These are phyloP conservation scores for Coemansia sp. DNA, from an alignment of 192 early-diverging fungal species.

Conservation along the genomic window DNA sequence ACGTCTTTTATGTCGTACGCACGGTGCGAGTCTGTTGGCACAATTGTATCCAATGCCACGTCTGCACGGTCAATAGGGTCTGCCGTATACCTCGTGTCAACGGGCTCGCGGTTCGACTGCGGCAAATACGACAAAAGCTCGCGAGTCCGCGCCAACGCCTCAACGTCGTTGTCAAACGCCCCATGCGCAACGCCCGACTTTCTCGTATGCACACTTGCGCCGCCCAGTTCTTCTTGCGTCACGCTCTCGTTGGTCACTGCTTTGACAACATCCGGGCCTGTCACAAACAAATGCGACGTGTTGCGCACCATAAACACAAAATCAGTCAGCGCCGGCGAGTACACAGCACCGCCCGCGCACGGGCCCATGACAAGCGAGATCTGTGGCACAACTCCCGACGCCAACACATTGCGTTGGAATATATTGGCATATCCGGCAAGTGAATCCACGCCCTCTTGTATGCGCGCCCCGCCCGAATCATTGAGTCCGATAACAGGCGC, in stretches of 20 bases:
- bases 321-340: slow-evolving; percentile 95
- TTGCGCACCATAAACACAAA: slow-evolving; percentile 97
- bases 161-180: slow-evolving; percentile 93
- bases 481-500: slow-evolving; percentile 96
- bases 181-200: slow-evolving; percentile 91
- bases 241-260: slow-evolving; percentile 93
- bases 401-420: slow-evolving; percentile 90
- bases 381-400: slow-evolving; percentile 93
- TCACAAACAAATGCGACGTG: slow-evolving; percentile 95
- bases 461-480: slow-evolving; percentile 96
- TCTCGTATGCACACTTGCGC: slow-evolving; percentile 83
- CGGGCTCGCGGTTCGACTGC: slow-evolving; percentile 73
- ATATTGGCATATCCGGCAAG: slow-evolving; percentile 96
- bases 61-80: slow-evolving; percentile 72
- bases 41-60: slow-evolving; percentile 76
- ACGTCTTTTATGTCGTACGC: slow-evolving; percentile 96
- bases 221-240: slow-evolving; percentile 93
- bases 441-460: slow-evolving; percentile 97
- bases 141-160: slow-evolving; percentile 74
- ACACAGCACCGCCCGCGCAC: slow-evolving; percentile 96
- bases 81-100: slow-evolving; percentile 62
- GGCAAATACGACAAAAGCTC: slow-evolving; percentile 90
- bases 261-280: slow-evolving; percentile 96
- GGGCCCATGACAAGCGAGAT: slow-evolving; percentile 97
- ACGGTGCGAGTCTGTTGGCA: slow-evolving; percentile 86